phyloP scores from a whole-genome alignment of 371 early-diverging fungal species.

The Neoconidiobolus thromboides region DNA sequence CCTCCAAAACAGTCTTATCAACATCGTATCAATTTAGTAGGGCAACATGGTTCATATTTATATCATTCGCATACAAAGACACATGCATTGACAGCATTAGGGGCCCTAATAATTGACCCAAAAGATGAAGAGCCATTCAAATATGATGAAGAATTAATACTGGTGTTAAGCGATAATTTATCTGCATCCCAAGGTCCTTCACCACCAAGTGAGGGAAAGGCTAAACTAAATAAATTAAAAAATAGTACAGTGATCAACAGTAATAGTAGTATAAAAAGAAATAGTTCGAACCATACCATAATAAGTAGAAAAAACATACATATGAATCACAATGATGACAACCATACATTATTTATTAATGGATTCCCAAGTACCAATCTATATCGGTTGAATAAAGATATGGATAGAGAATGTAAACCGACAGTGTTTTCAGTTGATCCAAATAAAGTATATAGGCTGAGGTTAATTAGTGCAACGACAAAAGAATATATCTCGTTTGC shows the following conservation, averaged over 20 bases:
- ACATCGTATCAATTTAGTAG: slow-evolving; percentile 16
- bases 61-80: slow-evolving; percentile 23
- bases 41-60: slow-evolving; percentile 27
- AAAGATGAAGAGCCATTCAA: not conserved
- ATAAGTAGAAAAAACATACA: too few relatives aligned
- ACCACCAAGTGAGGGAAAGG: too few relatives aligned
- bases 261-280: too few relatives aligned
- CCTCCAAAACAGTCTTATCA: slow-evolving; percentile 20
- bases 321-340: not conserved
- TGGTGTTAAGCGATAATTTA: slow-evolving; percentile 9
- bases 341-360: not conserved
- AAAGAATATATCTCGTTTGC: slow-evolving; percentile 9
- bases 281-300: too few relatives aligned
- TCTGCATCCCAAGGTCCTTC: not conserved
- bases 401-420: not conserved
- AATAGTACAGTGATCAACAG: too few relatives aligned
- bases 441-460: slow-evolving; percentile 1
- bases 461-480: slow-evolving; percentile 1
- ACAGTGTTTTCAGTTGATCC: not conserved
- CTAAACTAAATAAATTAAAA: not conserved
- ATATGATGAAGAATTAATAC: slow-evolving; percentile 16
- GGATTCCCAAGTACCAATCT: too few relatives aligned
- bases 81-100: not conserved
- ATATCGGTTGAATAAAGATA: not conserved
- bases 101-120: not conserved